Evolutionary conservation across 192 early-diverging fungal genomes (phyloP), one percentile per base, ranked within the genome.

Genomic region (Phlyctochytrium bullatum): DNA sequence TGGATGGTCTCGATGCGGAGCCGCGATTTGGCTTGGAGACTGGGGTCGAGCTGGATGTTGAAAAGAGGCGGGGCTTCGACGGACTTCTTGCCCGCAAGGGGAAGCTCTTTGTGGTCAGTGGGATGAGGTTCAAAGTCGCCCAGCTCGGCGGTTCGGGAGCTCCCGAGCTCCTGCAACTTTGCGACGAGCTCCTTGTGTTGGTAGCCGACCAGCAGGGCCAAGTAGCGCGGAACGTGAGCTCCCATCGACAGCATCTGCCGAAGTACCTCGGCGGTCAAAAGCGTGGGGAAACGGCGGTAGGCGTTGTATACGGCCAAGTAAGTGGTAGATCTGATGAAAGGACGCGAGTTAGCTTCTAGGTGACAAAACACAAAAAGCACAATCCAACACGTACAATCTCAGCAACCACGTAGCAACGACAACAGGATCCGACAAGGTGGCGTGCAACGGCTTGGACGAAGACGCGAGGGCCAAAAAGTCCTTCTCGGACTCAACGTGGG

Each of bases 211-310:
- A 71, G 35, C 3, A 62, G 52, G 36, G 69, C 25, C 1, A 71
- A 54, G 33, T 71, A 54, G 14, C 69, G 47, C n/a, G 69, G 69
- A 34, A 71, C 61, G 61, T 71, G 69, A 6, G 69, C 69, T n/a
- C 69, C 69, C 23, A 52, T 51, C 29, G 62, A 64, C 3, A 71
- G 60, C 53, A 71, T 35, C 27, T 62, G 30, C 24, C 59, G 61
- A 24, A 52, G 34, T 14, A 71, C 69, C 16, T 23, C 14, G 34
- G 57, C 53, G 25, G 69, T 64, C 23, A 71, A 31, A 23, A 71
- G 33, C 4, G 30, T 31, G 4, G 69, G 62, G 32, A 36, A 65
- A 14, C 6, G 34, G 25, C 33, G 23, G 62, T 71, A 71, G 12
- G 69, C 54, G 30, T 65, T 65, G 54, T 64, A 71, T 3, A 71